These are phyloP conservation scores for Kwoniella sp. DNA, from an alignment of 768 basidiomycete species.

Conservation along the genomic window DNA sequence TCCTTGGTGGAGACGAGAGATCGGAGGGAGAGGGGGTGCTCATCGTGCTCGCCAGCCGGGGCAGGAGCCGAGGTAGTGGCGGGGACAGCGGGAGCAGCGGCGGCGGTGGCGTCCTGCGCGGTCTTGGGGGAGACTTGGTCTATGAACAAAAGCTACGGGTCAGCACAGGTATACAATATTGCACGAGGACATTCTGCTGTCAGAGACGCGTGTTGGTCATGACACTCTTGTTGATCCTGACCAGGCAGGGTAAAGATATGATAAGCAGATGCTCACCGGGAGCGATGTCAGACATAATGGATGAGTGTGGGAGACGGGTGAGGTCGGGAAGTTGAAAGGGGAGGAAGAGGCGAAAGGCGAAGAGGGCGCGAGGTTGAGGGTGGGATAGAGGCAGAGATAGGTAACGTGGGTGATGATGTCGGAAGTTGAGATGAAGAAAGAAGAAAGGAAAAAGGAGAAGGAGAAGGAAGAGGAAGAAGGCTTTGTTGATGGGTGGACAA, in stretches of 20 bases:
- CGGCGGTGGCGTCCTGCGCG: slow-evolving; percentile 27
- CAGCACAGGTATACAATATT: slow-evolving; percentile 6
- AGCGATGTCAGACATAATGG: slow-evolving; percentile 33
- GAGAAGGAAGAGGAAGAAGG: slow-evolving; percentile 14
- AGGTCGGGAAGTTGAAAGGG: slow-evolving; percentile 5
- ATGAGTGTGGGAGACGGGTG: slow-evolving; percentile 7
- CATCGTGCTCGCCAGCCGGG: slow-evolving; percentile 27
- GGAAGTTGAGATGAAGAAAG: slow-evolving; percentile 14
- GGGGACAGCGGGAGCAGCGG: slow-evolving; percentile 13
- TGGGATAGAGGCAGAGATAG: slow-evolving; percentile 9
- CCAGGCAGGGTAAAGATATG: slow-evolving; percentile 2
- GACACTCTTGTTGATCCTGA: background rate
- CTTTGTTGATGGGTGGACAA: background rate
- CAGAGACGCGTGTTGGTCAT: background rate
- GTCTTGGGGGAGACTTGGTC: slow-evolving; percentile 47
- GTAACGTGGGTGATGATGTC: slow-evolving; percentile 12
- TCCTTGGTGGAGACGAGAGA: slow-evolving; percentile 96
- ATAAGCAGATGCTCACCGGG: slow-evolving; percentile 23
- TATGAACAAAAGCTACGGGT: slow-evolving; percentile 18
- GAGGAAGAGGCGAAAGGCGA: slow-evolving; percentile 14
- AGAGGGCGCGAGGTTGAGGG: slow-evolving; percentile 14
- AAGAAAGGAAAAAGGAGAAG: slow-evolving; percentile 11
- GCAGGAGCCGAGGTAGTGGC: slow-evolving; percentile 16
- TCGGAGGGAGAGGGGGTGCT: slow-evolving; percentile 70
- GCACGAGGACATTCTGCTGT: background rate